phyloP scores from a whole-genome alignment of 1,139 yeast genomes.

The Hyphopichia khmerensis region DNA sequence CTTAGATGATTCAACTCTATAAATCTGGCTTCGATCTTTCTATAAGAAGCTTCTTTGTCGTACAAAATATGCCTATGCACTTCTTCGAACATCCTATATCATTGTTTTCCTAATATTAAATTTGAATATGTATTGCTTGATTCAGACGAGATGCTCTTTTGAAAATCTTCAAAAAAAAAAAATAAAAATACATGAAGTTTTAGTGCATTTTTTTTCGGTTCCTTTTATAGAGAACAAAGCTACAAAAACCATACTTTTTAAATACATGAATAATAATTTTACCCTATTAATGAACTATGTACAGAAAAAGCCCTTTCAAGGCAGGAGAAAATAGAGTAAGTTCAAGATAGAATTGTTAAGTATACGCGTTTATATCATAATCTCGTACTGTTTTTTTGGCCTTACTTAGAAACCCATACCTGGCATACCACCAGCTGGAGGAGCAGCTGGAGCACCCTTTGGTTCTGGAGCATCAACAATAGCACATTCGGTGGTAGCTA shows the following conservation, averaged over 20 bases:
- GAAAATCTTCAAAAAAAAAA: no score
- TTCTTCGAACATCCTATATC: not conserved
- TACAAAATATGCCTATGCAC: not conserved
- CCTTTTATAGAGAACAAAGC: not conserved
- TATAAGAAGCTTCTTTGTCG: not conserved
- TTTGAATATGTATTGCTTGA: no score
- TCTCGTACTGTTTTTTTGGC: conserved; percentile 7
- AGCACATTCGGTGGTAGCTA: conserved; percentile 99
- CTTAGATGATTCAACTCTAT: conserved; percentile 16
- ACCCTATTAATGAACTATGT: conserved; percentile 3
- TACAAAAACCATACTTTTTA: not conserved
- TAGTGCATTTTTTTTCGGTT: not conserved
- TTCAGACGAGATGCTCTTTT: no score
- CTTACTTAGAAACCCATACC: conserved; percentile 40
- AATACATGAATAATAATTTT: not conserved
- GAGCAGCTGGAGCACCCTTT: conserved; percentile 62
- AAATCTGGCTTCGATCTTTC: conserved; percentile 11
- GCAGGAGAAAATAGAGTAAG: not conserved
- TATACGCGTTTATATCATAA: conserved; percentile 1
- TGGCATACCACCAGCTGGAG: conserved; percentile 56
- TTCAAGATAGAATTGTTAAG: not conserved
- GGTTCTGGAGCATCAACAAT: conserved; percentile 97
- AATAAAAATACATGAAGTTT: no score
- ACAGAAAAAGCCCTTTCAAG: not conserved
- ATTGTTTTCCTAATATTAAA: not conserved